Percentiles rank a stretch among this genome's conserved stretches.
Conservation (phyloP, 352 stramenopile genomes). For the Pilasporangium apinafurcum region DNA sequence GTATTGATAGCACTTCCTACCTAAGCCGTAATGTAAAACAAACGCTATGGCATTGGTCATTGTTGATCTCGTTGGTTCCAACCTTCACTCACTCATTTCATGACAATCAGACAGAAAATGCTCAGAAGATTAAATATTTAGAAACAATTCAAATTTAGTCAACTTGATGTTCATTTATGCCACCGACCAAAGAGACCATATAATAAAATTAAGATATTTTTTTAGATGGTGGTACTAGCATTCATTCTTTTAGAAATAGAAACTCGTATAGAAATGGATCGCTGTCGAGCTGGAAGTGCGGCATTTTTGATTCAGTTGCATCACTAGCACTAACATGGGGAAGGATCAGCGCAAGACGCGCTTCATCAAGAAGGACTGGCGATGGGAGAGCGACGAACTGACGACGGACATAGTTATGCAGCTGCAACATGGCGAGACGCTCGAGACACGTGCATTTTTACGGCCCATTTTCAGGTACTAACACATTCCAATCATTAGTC, state of each 20-base stretch:
- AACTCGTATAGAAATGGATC: not conserved
- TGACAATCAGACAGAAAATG: no score
- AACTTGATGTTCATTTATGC: no score
- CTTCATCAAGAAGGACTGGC: conserved; percentile 1
- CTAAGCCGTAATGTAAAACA: no score
- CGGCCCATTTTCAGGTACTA: conserved; percentile 53
- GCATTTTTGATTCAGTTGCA: not conserved
- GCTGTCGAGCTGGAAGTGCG: not conserved
- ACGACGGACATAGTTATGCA: conserved; percentile 26
- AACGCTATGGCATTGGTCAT: no score
- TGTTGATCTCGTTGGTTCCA: no score
- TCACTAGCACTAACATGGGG: not conserved
- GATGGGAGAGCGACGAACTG: conserved; percentile 31
- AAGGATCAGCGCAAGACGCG: not conserved
- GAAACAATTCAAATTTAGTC: no score
- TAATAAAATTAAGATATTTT: not conserved
- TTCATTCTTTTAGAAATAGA: not conserved
- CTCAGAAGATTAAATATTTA: no score
- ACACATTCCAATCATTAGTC: not conserved
- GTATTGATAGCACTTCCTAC: no score
- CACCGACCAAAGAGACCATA: conserved; percentile 2
- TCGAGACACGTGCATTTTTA: conserved; percentile 62
- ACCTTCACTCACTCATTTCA: no score
- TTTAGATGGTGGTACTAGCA: not conserved
- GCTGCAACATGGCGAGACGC: conserved; percentile 16